Percentiles rank a stretch among this genome's conserved stretches.
Evolutionary conservation across 140 eudicot genomes (phyloP).

Genomic region (Flaveria floridana): DNA sequence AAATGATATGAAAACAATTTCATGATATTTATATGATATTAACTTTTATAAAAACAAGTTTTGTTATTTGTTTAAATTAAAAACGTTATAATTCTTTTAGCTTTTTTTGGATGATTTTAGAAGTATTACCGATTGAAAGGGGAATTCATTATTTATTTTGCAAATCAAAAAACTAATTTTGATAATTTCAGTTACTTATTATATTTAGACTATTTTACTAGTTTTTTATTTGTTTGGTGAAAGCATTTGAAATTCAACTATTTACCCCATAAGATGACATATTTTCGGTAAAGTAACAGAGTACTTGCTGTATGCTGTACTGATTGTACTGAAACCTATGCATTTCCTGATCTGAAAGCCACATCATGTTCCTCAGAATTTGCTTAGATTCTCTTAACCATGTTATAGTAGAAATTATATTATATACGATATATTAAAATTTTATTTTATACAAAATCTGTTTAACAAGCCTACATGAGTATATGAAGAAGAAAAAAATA

Average conservation of each 20-base stretch:
- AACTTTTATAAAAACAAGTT: too few relatives aligned
- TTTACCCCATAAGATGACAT: conserved; percentile 25
- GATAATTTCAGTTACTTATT: not conserved
- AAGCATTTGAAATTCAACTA: conserved; percentile 1
- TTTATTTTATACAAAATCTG: too few relatives aligned
- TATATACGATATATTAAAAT: too few relatives aligned
- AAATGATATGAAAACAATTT: too few relatives aligned
- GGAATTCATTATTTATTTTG: not conserved
- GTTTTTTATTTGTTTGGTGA: not conserved
- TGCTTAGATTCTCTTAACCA: conserved; percentile 20
- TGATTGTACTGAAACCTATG: conserved; percentile 37
- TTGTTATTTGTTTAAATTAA: too few relatives aligned
- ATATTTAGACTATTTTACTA: not conserved
- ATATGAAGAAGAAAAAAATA: not conserved
- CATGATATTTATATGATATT: not conserved
- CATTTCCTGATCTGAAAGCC: conserved; percentile 38
- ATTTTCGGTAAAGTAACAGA: conserved; percentile 23
- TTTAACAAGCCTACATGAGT: not conserved
- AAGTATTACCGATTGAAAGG: too few relatives aligned
- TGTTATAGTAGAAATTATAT: too few relatives aligned
- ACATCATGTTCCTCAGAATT: conserved; percentile 30
- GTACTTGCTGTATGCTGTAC: conserved; percentile 26
- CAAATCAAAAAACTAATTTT: not conserved
- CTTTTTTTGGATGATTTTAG: not conserved
- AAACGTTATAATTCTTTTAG: too few relatives aligned